Evolutionary conservation across 306 rosid species (phyloP).

Genomic region (Trifolium pratense): DNA sequence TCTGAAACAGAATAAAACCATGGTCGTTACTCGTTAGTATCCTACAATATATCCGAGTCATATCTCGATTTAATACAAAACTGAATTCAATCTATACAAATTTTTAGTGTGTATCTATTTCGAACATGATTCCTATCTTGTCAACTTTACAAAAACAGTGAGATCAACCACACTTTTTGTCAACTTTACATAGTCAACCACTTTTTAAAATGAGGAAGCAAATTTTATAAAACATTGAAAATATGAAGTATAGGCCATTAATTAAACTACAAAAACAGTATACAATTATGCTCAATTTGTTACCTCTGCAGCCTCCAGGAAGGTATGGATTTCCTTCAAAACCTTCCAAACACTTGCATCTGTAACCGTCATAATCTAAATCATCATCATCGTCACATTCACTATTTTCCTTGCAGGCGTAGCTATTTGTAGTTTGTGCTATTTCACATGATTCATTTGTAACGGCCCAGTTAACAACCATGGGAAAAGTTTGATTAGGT

Average conservation of each 20-base stretch:
- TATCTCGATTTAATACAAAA: no score
- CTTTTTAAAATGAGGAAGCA: no score
- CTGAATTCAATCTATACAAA: no score
- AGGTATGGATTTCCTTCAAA: constrained; percentile 12
- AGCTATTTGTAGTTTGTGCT: neutral
- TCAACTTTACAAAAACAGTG: no score
- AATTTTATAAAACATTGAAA: no score
- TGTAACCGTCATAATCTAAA: neutral
- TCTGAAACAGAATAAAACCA: constrained; percentile 19
- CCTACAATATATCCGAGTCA: no score
- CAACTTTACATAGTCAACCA: no score
- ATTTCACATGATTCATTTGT: neutral
- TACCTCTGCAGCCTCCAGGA: constrained; percentile 6
- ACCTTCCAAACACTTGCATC: neutral
- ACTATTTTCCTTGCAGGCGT: constrained; percentile 4
- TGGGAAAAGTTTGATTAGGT: neutral
- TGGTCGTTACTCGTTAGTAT: neutral
- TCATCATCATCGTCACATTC: neutral
- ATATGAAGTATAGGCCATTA: neutral
- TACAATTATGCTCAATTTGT: neutral
- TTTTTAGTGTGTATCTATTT: no score
- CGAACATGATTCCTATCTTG: neutral
- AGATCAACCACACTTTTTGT: no score
- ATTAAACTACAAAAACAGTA: neutral
- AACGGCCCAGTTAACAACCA: neutral